Evolutionary conservation across 108 stramenopile genomes (phyloP).

Genomic region (Discostella stelligeroides): DNA sequence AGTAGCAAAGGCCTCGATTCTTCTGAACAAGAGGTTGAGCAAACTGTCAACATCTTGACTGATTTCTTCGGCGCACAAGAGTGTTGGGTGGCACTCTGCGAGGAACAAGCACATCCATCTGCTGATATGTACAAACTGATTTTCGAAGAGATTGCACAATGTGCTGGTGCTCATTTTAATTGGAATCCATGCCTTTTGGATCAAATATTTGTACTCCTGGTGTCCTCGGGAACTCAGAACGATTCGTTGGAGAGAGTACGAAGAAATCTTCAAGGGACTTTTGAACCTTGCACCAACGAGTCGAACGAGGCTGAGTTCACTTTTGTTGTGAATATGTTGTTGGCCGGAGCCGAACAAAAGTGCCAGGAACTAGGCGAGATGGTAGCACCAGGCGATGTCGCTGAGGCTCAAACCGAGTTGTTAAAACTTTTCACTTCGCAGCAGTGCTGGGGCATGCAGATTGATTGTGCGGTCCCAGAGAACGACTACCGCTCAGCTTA

Average conservation of each 20-base stretch:
- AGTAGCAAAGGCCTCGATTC: conserved; percentile 7
- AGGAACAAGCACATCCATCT: conserved; percentile 22
- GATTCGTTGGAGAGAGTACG: conserved; percentile 11
- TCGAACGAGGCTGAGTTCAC: conserved; percentile 10
- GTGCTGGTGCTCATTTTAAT: conserved; percentile 23
- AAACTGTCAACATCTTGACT: conserved; percentile 4
- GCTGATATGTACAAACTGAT: conserved; percentile 18
- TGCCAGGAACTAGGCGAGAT: conserved; percentile 23
- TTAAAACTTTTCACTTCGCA: conserved; percentile 31
- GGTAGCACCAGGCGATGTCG: conserved; percentile 13
- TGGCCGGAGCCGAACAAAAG: conserved; percentile 23
- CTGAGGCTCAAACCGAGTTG: conserved; percentile 14
- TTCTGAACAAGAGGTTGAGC: conserved; percentile 33
- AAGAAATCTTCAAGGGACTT: conserved; percentile 8
- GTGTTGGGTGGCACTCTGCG: conserved; percentile 43
- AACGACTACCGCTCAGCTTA: conserved; percentile 4
- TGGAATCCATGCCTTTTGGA: conserved; percentile 35
- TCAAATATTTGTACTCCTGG: conserved; percentile 20
- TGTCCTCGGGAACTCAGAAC: background rate
- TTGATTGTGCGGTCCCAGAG: background rate
- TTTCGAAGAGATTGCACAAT: conserved; percentile 27
- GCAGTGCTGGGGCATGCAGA: conserved; percentile 27
- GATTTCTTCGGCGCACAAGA: conserved; percentile 27
- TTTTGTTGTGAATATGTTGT: conserved; percentile 16
- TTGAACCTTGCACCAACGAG: conserved; percentile 13